Evolutionary conservation across 2,329 filamentous ascomycete species (phyloP).

Genomic region (Penicillium sp.): DNA sequence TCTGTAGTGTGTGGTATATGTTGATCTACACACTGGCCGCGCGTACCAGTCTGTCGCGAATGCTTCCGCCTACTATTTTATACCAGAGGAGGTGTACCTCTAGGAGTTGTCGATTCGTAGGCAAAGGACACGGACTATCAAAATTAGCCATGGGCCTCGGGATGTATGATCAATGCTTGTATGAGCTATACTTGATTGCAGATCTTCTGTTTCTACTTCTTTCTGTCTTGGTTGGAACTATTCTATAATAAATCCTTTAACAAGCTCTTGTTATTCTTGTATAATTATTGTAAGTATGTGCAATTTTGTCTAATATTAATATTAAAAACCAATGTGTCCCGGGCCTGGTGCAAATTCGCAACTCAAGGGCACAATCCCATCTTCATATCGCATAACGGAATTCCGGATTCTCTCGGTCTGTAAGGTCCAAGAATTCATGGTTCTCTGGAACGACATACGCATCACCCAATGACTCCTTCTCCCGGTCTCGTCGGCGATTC

Average conservation of each 20-base stretch:
- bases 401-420: constrained; percentile 28
- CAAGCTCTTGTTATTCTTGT: neutral
- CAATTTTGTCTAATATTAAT: neutral
- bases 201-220: too few species aligned
- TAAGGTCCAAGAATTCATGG: constrained; percentile 34
- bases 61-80: too few species aligned
- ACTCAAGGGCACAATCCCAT: neutral
- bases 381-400: constrained; percentile 27
- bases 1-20: too few species aligned
- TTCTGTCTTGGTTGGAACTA: neutral
- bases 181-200: too few species aligned
- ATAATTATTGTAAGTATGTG: neutral
- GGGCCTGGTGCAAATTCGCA: neutral
- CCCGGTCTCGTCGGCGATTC: constrained; percentile 31
- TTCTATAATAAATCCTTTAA: neutral
- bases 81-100: too few species aligned
- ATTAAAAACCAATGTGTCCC: neutral
- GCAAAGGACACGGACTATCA: too few species aligned
- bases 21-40: too few species aligned
- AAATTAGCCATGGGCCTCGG: too few species aligned
- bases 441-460: constrained; percentile 31
- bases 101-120: too few species aligned
- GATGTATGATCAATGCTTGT: too few species aligned
- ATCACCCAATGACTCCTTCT: constrained; percentile 26
- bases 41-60: too few species aligned